Evolutionary conservation across 306 rosid genomes (phyloP).

Genomic region (Sesbania bispinosa): DNA sequence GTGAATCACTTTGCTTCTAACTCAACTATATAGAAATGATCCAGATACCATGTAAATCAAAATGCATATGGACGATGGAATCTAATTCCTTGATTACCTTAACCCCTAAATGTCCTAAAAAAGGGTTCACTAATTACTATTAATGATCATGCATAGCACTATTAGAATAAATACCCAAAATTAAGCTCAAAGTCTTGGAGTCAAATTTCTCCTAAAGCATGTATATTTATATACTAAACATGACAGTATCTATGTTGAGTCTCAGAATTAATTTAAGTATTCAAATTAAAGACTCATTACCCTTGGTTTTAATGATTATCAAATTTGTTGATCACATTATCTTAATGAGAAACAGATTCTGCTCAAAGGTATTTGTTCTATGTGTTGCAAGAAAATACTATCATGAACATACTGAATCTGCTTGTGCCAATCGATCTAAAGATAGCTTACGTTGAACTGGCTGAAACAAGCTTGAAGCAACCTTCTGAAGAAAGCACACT

Average conservation of each 20-base stretch:
- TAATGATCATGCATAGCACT: constrained; percentile 18
- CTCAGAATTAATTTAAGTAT: no score
- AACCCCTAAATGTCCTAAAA: constrained; percentile 22
- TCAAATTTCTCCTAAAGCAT: neutral
- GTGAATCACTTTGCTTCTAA: constrained; percentile 32
- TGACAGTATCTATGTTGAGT: neutral
- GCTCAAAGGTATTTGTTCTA: no score
- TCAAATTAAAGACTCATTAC: no score
- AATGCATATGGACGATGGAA: constrained; percentile 29
- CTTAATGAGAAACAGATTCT: no score
- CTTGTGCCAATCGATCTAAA: no score
- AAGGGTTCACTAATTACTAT: constrained; percentile 18
- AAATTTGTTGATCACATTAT: no score
- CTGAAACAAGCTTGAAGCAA: no score
- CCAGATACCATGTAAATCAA: constrained; percentile 17
- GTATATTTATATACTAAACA: neutral
- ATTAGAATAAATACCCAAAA: constrained; percentile 31
- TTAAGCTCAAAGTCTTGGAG: constrained; percentile 3
- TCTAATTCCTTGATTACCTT: constrained; percentile 37
- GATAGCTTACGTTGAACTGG: no score
- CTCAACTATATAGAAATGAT: neutral
- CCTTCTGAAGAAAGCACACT: no score
- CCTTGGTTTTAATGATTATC: no score
- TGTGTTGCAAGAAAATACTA: no score
- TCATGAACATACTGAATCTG: no score